Evolutionary conservation across 495 filamentous ascomycete species (phyloP), one percentile per base, ranked within the genome.

Genomic region (Xylaria curta): DNA sequence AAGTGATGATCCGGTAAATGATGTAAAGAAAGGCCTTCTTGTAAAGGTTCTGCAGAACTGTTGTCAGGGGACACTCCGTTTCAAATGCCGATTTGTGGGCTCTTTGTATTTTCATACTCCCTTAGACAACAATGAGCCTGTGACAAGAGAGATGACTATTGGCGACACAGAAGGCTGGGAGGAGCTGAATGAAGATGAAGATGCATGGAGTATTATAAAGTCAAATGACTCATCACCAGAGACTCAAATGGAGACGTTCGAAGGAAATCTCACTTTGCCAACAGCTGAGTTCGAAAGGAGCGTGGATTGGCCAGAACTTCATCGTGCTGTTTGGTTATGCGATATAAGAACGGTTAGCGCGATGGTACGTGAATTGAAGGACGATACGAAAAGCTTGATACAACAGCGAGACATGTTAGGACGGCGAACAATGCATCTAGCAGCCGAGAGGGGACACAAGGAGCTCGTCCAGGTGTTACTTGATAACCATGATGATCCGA

Each of bases 91-190:
- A 13, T 61, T 61, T 61, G 59, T 61, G 17, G 59, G 59, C 24
- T 61, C 59, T 61, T 24, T 61, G 24, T 61, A 61, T 24, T 42
- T 61, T 9, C 24, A 4, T 61, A 24, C 59, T 4, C 0, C 36
- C 3, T 21, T 42, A 10, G 17, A 1, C 7, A n/a, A 40, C 7
- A 42, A 1, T 13, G 8, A 21, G 19, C 10, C 8, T 24, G 7
- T 13, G 1, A 42, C 36, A 7, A 19, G 17, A 4, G 17, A 61
- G 8, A 12, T 40, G 42, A 61, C 59, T 10, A 61, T 61, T 42
- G 59, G 59, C 19, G 59, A 61, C 59, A 61, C 59, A n/a, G 31
- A 42, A 42, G 59, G 33, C 19, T 61, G 59, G 59, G 59, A 61
- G 24, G 17, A n/a, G 15, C n/a, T 61, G 21, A 42, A 40, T 3